Evolutionary conservation across 768 basidiomycete genomes (phyloP).

Genomic region (Lentinula detonsa): DNA sequence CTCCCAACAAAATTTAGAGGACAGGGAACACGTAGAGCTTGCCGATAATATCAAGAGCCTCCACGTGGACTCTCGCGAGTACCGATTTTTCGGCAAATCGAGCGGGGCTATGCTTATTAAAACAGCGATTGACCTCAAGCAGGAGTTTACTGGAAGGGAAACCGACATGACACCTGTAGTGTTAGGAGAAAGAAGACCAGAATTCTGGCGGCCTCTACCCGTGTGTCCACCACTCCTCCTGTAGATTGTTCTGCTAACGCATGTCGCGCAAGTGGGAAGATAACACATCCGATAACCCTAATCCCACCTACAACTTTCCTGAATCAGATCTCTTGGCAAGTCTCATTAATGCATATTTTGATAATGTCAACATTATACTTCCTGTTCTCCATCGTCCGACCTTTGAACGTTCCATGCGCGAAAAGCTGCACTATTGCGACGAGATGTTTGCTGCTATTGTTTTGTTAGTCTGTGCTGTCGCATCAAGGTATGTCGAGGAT

Average conservation of each 20-base stretch:
- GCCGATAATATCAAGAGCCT: conserved; percentile 29
- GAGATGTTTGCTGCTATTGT: conserved; percentile 51
- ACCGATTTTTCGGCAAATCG: conserved; percentile 50
- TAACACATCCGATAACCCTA: conserved; percentile 5
- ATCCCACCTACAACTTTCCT: conserved; percentile 38
- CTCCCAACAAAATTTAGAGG: conserved; percentile 19
- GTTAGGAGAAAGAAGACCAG: conserved; percentile 11
- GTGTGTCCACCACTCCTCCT: conserved; percentile 10
- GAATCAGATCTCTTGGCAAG: conserved; percentile 39
- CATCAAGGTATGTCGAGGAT: conserved; percentile 53
- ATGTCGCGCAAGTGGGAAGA: conserved; percentile 30
- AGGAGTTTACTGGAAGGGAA: conserved; percentile 41
- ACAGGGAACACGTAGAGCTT: conserved; percentile 27
- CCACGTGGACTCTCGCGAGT: conserved; percentile 26
- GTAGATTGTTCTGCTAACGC: neutral
- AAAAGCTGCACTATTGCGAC: conserved; percentile 45
- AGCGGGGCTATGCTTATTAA: conserved; percentile 45
- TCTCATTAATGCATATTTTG: conserved; percentile 65
- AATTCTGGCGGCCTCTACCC: conserved; percentile 17
- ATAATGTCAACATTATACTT: conserved; percentile 42
- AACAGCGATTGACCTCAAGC: conserved; percentile 53
- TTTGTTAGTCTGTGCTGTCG: conserved; percentile 69
- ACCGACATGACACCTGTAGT: conserved; percentile 11
- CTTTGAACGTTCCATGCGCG: conserved; percentile 46
- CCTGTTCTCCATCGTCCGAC: conserved; percentile 72